A percentile compares a stretch with the other conserved stretches of the same genome.
These are phyloP conservation scores for Mycena metata DNA, from an alignment of 768 basidiomycete species.

Conservation along the genomic window DNA sequence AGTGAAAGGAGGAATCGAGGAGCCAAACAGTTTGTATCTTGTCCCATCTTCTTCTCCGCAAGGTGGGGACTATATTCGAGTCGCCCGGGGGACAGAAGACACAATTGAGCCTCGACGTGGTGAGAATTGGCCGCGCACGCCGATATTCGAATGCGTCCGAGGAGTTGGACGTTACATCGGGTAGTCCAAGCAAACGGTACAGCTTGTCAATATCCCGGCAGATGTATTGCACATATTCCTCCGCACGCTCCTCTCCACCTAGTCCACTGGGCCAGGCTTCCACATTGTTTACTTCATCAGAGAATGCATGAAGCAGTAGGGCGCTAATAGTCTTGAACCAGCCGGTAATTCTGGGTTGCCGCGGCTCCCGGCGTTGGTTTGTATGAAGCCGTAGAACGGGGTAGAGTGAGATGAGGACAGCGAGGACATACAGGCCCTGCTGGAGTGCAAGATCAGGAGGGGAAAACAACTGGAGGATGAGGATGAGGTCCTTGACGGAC, in stretches of 20 bases:
- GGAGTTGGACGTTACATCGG: too few relatives aligned
- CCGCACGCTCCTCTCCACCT: neutral
- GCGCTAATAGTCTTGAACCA: slow-evolving; percentile 6
- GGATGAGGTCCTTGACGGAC: neutral
- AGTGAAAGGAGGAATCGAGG: neutral
- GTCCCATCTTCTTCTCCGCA: neutral
- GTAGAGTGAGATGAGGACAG: slow-evolving; percentile 18
- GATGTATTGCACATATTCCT: neutral
- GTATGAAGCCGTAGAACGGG: slow-evolving; percentile 19
- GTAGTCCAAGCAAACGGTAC: too few relatives aligned
- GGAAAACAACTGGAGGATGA: slow-evolving; percentile 16
- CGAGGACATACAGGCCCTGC: slow-evolving; percentile 15
- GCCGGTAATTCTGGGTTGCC: slow-evolving; percentile 4
- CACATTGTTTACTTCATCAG: neutral
- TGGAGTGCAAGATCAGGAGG: neutral
- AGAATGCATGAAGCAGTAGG: slow-evolving; percentile 1
- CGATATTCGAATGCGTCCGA: too few relatives aligned
- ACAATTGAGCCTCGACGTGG: too few relatives aligned
- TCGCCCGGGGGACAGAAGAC: too few relatives aligned
- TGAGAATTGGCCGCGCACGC: too few relatives aligned
- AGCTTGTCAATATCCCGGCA: neutral
- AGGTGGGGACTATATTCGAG: too few relatives aligned
- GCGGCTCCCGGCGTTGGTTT: slow-evolving; percentile 18
- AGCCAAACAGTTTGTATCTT: neutral
- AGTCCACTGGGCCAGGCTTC: neutral